Evolutionary conservation across 1,284 basidiomycete genomes (phyloP).

Genomic region (Tylopilus sp.): DNA sequence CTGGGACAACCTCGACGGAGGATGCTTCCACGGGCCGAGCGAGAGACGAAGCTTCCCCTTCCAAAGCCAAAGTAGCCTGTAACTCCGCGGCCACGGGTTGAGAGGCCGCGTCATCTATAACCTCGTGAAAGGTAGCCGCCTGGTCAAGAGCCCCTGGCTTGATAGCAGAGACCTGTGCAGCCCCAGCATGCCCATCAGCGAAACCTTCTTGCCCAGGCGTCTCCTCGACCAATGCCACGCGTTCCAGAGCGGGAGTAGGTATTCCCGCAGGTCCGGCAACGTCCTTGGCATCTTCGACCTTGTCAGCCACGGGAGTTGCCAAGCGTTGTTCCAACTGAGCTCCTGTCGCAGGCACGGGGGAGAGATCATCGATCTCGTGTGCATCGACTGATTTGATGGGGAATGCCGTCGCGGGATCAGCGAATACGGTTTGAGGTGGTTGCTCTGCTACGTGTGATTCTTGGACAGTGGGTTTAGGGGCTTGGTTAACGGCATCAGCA

Average conservation of each 20-base stretch:
- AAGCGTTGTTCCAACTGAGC: conserved; percentile 16
- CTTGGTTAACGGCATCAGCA: background rate
- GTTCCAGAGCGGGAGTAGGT: conserved; percentile 34
- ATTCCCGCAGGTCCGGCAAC: conserved; percentile 10
- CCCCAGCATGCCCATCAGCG: conserved; percentile 15
- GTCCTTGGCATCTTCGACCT: conserved; percentile 13
- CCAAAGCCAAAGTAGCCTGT: background rate
- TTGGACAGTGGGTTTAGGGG: conserved; percentile 1
- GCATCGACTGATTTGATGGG: conserved; percentile 7
- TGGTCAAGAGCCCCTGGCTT: conserved; percentile 1
- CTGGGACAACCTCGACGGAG: background rate
- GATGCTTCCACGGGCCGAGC: background rate
- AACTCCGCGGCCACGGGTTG: conserved; percentile 9
- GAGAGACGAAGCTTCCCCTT: background rate
- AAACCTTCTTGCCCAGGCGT: conserved; percentile 39
- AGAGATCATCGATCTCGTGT: conserved; percentile 9
- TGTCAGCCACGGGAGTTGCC: conserved; percentile 6
- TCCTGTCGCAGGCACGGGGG: conserved; percentile 8
- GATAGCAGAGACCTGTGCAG: conserved; percentile 1
- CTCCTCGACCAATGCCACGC: conserved; percentile 35
- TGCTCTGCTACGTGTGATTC: conserved; percentile 5
- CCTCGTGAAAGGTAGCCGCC: background rate
- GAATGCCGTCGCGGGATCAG: conserved; percentile 8
- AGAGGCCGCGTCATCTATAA: background rate
- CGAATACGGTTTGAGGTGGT: conserved; percentile 5